phyloP scores from a whole-genome alignment of 106 monocot genomes.

The Platanthera zijinensis region DNA sequence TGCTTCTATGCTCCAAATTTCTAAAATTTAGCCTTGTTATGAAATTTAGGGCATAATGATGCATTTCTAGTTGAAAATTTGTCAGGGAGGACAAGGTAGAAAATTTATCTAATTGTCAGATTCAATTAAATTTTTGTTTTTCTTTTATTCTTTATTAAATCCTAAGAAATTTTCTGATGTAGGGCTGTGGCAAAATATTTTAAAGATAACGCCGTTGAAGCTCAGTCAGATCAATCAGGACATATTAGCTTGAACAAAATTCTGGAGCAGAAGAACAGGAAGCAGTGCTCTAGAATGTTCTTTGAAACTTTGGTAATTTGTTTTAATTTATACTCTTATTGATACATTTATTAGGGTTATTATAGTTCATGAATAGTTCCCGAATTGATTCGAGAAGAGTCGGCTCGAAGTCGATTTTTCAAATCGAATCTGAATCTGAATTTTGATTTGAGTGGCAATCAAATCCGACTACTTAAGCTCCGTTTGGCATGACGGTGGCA shows the following conservation, averaged over 20 bases:
- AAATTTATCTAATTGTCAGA: not conserved
- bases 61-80: not conserved
- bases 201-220: not conserved
- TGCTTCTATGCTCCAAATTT: not conserved
- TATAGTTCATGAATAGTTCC: not conserved
- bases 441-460: not conserved
- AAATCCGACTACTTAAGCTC: not conserved
- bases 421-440: not conserved
- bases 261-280: constrained; percentile 4
- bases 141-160: not conserved
- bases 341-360: not conserved
- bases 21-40: not conserved
- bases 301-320: constrained; percentile 13
- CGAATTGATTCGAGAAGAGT: too few relatives aligned
- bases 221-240: not conserved
- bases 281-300: constrained; percentile 7
- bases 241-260: constrained; percentile 2
- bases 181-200: constrained; percentile 11
- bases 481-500: too few relatives aligned
- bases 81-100: constrained; percentile 8
- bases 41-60: not conserved
- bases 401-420: too few relatives aligned
- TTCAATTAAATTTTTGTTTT: not conserved
- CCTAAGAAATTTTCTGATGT: not conserved
- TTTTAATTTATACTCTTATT: not conserved